phyloP scores from a whole-genome alignment of 257 asterid genomes.

The Linderniella brevidens region DNA sequence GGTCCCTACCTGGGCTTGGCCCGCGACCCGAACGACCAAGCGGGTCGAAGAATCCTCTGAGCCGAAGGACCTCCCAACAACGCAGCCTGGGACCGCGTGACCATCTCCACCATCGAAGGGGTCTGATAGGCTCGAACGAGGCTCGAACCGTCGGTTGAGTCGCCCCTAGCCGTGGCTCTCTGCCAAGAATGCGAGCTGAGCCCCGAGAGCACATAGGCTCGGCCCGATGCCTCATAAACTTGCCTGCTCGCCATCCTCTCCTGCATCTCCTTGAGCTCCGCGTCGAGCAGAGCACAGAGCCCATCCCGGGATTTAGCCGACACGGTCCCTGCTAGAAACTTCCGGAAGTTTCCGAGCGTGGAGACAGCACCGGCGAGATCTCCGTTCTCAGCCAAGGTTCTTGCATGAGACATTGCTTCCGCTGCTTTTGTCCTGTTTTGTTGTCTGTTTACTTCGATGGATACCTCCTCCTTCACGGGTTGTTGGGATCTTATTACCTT shows the following conservation, averaged over 20 bases:
- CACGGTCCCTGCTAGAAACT: conserved; percentile 31
- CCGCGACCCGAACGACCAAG: conserved; percentile 37
- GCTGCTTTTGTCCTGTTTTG: conserved; percentile 71
- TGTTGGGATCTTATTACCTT: conserved; percentile 36
- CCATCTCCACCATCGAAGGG: conserved; percentile 90
- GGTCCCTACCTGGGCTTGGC: conserved; percentile 32
- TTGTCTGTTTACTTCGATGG: conserved; percentile 88
- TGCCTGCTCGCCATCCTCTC: conserved; percentile 83
- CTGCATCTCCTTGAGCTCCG: conserved; percentile 95
- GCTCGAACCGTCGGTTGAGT: conserved; percentile 68
- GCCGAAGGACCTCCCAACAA: conserved; percentile 42
- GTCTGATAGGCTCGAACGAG: conserved; percentile 76
- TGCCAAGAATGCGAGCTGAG: conserved; percentile 99
- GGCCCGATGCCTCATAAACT: conserved; percentile 84
- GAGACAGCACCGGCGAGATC: conserved; percentile 53
- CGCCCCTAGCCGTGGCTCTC: conserved; percentile 95
- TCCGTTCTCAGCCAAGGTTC: conserved; percentile 64
- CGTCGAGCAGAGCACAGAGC: conserved; percentile 63
- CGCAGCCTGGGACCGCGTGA: conserved; percentile 72
- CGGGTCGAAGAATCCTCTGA: conserved; percentile 46
- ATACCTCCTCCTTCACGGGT: conserved; percentile 20
- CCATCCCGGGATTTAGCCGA: conserved; percentile 51
- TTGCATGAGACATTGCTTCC: conserved; percentile 73
- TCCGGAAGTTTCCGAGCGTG: conserved; percentile 48
- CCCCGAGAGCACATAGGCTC: conserved; percentile 86